Base-by-base conservation (phyloP, 441 rosid genomes). In the Gossypium schwendimanii region DNA sequence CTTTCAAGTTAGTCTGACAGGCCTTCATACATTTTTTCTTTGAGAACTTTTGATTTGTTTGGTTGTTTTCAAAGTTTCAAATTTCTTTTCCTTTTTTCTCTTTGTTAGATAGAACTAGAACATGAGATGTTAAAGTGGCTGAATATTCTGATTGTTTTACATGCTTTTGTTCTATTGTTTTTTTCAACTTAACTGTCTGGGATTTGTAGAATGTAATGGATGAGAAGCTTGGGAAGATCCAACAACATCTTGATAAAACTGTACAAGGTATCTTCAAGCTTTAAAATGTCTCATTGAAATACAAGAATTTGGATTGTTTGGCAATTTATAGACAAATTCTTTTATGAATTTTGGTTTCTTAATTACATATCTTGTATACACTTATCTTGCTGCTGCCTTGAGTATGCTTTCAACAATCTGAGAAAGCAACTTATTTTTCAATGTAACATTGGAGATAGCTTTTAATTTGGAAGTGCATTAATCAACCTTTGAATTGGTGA, bases 191-290 rank as follows among this genome's bases (percentile, higher is more conserved):
- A 49, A 73, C 79, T 75, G 73, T 66, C 28, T 73, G 79, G 77
- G 66, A 57, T 70, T 76, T 81, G 73, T 78, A 94, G 98, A 77
- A 81, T 62, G 55, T 79, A 73, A 81, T 86, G 85, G 87, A 88
- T 74, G 85, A 83, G 64, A 84, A 59, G 77, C 80, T 79, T 76
- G 86, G 73, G 75, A 96, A 87, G 85, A 71, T 85, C 77, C 89
- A 88, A 75, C 81, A 81, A 80, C 96, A 91, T 79, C 89, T 92
- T 59, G 96, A 92, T 77, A 87, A 86, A 81, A 86, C 96, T 17
- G 84, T 89, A 63, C 92, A 95, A 91, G 99, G 99, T 94, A 83
- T 58, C 72, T 47, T 75, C 63, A 58, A 45, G 39, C 57, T 64
- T 21, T 10, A 28, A 63, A 61, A 77, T 63, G 44, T 23, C 53